A percentile compares a stretch with the other conserved stretches of the same genome.
Evolutionary conservation across 2,329 filamentous ascomycete species (phyloP).

Genomic region (Tolypocladium amazonense): DNA sequence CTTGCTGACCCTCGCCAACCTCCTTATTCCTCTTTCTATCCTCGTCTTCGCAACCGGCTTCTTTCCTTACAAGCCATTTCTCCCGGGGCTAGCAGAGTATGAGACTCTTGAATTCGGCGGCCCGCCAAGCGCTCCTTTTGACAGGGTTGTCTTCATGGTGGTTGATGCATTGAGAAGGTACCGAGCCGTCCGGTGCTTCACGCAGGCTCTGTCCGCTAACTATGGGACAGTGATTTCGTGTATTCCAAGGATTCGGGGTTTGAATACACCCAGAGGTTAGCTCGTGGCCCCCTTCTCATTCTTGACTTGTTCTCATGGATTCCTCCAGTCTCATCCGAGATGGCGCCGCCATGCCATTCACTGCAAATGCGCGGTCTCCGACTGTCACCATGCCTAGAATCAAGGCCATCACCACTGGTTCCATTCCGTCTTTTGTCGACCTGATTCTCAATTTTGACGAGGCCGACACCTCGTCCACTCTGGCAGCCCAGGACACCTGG

Average conservation of each 20-base stretch:
- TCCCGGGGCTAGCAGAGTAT: slow-evolving; percentile 72
- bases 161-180: slow-evolving; percentile 89
- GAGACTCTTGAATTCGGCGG: slow-evolving; percentile 42
- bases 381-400: slow-evolving; percentile 98
- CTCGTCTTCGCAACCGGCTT: slow-evolving; percentile 79
- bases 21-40: slow-evolving; percentile 66
- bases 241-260: slow-evolving; percentile 75
- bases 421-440: slow-evolving; percentile 95
- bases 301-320: slow-evolving; percentile 3
- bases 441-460: slow-evolving; percentile 95
- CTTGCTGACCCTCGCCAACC: slow-evolving; percentile 57
- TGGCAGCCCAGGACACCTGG: slow-evolving; percentile 90
- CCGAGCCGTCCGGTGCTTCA: background rate
- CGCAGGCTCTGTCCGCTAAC: slow-evolving; percentile 8
- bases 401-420: slow-evolving; percentile 94
- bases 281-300: background rate
- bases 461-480: slow-evolving; percentile 78
- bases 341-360: slow-evolving; percentile 83
- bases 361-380: slow-evolving; percentile 88
- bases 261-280: slow-evolving; percentile 74
- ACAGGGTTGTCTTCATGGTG: slow-evolving; percentile 93
- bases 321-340: slow-evolving; percentile 64
- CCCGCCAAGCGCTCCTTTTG: slow-evolving; percentile 61
- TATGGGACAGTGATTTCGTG: slow-evolving; percentile 69
- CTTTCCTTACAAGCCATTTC: slow-evolving; percentile 93